Base-by-base conservation (phyloP, 1,284 basidiomycete species). In the Austroboletus novae-zelandiae region DNA sequence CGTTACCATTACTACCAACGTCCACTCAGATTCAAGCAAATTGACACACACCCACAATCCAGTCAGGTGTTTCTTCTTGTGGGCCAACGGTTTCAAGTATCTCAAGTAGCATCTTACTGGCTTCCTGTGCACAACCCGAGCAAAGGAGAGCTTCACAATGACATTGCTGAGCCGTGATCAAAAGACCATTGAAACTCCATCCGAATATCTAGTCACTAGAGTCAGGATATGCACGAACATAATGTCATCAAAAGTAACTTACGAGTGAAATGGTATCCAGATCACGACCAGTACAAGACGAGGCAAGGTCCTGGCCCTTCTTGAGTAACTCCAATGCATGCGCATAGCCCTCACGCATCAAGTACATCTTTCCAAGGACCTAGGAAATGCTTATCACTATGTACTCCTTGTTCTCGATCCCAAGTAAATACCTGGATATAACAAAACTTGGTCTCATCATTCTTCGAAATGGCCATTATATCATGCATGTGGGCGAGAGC, bases 201-300 rank as follows among this genome's bases (percentile, higher is more conserved):
- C 32, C 32, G 8, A 34, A 34, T 13, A 34, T 34, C 32, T 34
- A 14, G 4, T 15, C 31, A 14, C 32, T 9, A 34, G 32, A 34
- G 9, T 34, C 32, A 34, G 32, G 11, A 34, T 34, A 27, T 34
- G 17, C 25, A 39, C 9, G 20, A 20, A 9, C 10, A 11, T 7
- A 7, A 14, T 27, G 6, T 13, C 27, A 8, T 9, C 3, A 25
- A n/a, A 27, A 47, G 23, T 3, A 29, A 10, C 52, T 11, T 15
- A 52, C 52, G 17, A 46, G 39, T 1, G 45, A 47, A 11, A 47
- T 40, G 7, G 13, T 32, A 11, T 47, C 45, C 7, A 47, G 39
- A 34, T 47, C 11, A 10, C 3, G 13, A 23, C n/a, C 31, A 27
- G 10, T 18, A 27, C n/a, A 47, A 10, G 18, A 40, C 13, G 37